Evolutionary conservation across 2,329 filamentous ascomycete genomes (phyloP).

Genomic region (Penicillium italicum): DNA sequence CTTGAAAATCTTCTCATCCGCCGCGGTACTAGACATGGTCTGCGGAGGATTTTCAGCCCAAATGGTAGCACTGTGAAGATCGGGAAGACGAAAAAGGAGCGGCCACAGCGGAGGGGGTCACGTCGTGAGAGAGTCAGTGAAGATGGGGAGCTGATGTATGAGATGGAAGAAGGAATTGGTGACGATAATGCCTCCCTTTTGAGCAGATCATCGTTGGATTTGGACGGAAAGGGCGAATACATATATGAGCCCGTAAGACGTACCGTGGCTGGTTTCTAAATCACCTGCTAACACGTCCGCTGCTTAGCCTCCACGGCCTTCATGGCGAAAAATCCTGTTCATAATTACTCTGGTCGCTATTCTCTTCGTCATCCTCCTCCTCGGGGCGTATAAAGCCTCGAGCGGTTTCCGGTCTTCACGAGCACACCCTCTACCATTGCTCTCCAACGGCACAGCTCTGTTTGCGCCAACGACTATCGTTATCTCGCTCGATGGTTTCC

Average conservation of each 20-base stretch:
- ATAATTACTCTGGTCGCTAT: slow-evolving; percentile 47
- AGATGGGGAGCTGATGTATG: slow-evolving; percentile 76
- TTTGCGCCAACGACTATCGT: slow-evolving; percentile 91
- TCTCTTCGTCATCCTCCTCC: slow-evolving; percentile 54
- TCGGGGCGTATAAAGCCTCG: slow-evolving; percentile 57
- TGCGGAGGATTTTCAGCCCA: slow-evolving; percentile 42
- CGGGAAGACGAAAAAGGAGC: slow-evolving; percentile 48
- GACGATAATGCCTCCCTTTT: slow-evolving; percentile 62
- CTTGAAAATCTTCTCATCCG: slow-evolving; percentile 48
- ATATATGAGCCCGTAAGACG: slow-evolving; percentile 28
- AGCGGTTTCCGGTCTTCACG: slow-evolving; percentile 31
- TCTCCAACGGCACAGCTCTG: slow-evolving; percentile 78
- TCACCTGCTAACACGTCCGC: slow-evolving; percentile 16
- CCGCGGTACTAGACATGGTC: slow-evolving; percentile 34
- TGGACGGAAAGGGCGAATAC: slow-evolving; percentile 43
- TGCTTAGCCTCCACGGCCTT: slow-evolving; percentile 22
- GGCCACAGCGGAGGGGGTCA: slow-evolving; percentile 48
- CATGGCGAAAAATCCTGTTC: slow-evolving; percentile 37
- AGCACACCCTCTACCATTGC: slow-evolving; percentile 21
- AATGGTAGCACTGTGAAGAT: slow-evolving; percentile 50
- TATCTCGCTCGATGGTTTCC: slow-evolving; percentile 92
- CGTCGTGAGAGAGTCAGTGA: slow-evolving; percentile 55
- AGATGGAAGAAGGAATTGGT: slow-evolving; percentile 74
- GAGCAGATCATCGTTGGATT: slow-evolving; percentile 57
- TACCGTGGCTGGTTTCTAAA: neutral